These are phyloP conservation scores for Tetrahymena thermophila DNA, from an alignment of 73 alveolate genomes.

Conservation along the genomic window DNA sequence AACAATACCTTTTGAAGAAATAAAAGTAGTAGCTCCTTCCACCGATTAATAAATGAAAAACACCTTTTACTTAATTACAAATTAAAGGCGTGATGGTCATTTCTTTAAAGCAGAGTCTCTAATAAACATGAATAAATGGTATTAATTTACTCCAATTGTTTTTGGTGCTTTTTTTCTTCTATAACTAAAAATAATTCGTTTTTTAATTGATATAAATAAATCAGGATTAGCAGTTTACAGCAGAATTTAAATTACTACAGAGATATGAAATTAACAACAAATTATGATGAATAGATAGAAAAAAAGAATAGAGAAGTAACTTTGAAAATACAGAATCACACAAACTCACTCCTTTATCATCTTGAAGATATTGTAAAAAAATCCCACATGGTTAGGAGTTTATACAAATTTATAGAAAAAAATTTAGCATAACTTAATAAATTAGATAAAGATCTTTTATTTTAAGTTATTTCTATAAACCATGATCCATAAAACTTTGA, in stretches of 20 bases:
- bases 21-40: not conserved
- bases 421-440: not conserved
- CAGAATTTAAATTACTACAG: not conserved
- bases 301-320: not conserved
- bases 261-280: not conserved
- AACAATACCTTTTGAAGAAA: not conserved
- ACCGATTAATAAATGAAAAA: not conserved
- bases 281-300: not conserved
- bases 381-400: not conserved
- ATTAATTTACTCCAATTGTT: not conserved
- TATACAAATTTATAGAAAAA: not conserved
- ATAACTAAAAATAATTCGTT: not conserved
- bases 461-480: not conserved
- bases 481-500: not conserved
- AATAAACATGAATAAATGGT: not conserved
- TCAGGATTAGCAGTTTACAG: not conserved
- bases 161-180: no score
- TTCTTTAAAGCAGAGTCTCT: not conserved
- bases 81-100: not conserved
- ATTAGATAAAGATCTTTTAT: not conserved
- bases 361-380: not conserved
- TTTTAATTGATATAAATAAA: not conserved
- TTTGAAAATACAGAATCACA: not conserved
- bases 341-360: not conserved
- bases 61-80: not conserved